These are phyloP conservation scores for Rosa rugosa DNA, from an alignment of 306 rosid species.

Conservation along the genomic window DNA sequence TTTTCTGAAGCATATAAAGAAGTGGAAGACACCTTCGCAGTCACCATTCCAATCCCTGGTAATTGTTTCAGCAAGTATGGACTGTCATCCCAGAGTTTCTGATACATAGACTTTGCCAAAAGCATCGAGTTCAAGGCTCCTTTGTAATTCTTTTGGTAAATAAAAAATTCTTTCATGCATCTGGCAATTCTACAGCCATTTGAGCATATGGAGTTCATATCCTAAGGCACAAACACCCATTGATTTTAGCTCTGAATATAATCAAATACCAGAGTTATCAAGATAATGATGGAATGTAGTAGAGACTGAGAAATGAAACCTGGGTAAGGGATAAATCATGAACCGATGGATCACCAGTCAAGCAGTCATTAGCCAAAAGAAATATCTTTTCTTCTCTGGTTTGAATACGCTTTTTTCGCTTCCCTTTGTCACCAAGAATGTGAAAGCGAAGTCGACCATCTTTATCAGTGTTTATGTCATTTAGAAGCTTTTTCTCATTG, in stretches of 20 bases:
- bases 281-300: constrained; percentile 6
- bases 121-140: constrained; percentile 75
- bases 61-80: constrained; percentile 86
- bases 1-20: constrained; percentile 18
- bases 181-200: constrained; percentile 89
- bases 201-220: constrained; percentile 83
- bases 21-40: constrained; percentile 73
- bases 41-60: constrained; percentile 98
- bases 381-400: constrained; percentile 90
- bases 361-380: constrained; percentile 86
- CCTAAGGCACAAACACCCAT: constrained; percentile 52
- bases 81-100: constrained; percentile 97
- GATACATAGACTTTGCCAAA: constrained; percentile 80
- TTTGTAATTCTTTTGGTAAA: constrained; percentile 73
- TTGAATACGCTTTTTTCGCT: constrained; percentile 88
- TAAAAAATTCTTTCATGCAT: constrained; percentile 93
- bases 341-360: constrained; percentile 89
- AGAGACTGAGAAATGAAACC: constrained; percentile 40
- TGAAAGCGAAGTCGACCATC: constrained; percentile 91
- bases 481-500: constrained; percentile 86
- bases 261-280: constrained; percentile 25
- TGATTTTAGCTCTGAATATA: constrained; percentile 21
- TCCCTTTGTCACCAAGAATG: constrained; percentile 68
- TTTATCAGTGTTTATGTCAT: constrained; percentile 82
- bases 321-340: constrained; percentile 87